A percentile compares a stretch with the other conserved stretches of the same genome.
phyloP scores from a whole-genome alignment of 192 early-diverging fungal species.

The Linderina pennispora region DNA sequence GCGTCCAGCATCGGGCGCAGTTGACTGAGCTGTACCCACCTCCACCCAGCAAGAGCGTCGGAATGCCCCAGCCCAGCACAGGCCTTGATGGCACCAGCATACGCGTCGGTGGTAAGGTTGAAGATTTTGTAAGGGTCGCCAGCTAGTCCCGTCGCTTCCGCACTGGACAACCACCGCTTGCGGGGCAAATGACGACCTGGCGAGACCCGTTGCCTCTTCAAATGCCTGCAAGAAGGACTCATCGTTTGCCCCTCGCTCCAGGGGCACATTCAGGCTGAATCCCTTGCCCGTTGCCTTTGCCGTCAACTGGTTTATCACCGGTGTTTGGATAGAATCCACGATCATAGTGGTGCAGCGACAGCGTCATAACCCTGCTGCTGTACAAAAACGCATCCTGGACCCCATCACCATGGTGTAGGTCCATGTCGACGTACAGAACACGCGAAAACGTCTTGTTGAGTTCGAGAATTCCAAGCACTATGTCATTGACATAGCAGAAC shows the following conservation, averaged over 20 bases:
- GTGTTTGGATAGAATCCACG: slow-evolving; percentile 92
- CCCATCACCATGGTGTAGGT: slow-evolving; percentile 97
- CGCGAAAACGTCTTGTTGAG: slow-evolving; percentile 68
- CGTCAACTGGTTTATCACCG: slow-evolving; percentile 74
- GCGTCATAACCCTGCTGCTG: slow-evolving; percentile 91
- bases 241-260: slow-evolving; percentile 85
- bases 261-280: slow-evolving; percentile 86
- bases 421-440: slow-evolving; percentile 95
- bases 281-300: slow-evolving; percentile 70
- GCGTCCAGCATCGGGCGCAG: slow-evolving; percentile 91
- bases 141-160: slow-evolving; percentile 55
- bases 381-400: slow-evolving; percentile 95
- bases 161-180: slow-evolving; percentile 88
- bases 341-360: slow-evolving; percentile 94
- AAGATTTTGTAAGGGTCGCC: slow-evolving; percentile 38
- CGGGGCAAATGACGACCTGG: slow-evolving; percentile 71
- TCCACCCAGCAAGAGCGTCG: slow-evolving; percentile 36
- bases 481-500: slow-evolving; percentile 99
- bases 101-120: slow-evolving; percentile 31
- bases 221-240: slow-evolving; percentile 76
- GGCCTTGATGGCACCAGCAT: slow-evolving; percentile 11
- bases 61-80: slow-evolving; percentile 9
- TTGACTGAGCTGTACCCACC: slow-evolving; percentile 90
- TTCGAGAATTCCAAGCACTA: slow-evolving; percentile 87
- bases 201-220: slow-evolving; percentile 59